These are phyloP conservation scores for Wickerhamiella sorbophila DNA, from an alignment of 805 yeast genomes.

Conservation along the genomic window DNA sequence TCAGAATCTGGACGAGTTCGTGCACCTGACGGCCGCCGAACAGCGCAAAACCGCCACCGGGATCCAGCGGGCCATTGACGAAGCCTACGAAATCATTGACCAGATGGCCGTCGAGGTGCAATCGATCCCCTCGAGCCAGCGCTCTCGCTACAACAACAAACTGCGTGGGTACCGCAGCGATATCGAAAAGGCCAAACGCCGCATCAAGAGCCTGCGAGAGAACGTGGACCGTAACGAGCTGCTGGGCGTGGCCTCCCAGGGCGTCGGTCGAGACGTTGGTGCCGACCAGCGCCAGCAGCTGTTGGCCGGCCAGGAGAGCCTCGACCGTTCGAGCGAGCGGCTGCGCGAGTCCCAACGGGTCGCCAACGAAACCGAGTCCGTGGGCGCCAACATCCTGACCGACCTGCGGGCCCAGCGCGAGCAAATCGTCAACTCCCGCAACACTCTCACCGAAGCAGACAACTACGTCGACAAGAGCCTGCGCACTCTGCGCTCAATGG, in stretches of 20 bases:
- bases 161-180: conserved; percentile 56
- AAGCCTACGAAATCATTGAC: conserved; percentile 65
- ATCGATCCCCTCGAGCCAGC: conserved; percentile 57
- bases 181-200: conserved; percentile 40
- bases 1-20: conserved; percentile 44
- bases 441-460: conserved; percentile 79
- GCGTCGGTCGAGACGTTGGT: conserved; percentile 18
- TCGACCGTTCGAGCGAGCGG: conserved; percentile 72
- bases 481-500: conserved; percentile 78
- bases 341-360: conserved; percentile 76
- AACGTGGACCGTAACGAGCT: conserved; percentile 57
- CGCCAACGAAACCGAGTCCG: conserved; percentile 81
- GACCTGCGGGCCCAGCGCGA: conserved; percentile 89
- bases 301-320: conserved; percentile 58
- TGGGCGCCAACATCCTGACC: conserved; percentile 80
- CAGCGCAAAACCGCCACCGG: conserved; percentile 20
- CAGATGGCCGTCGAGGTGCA: conserved; percentile 81
- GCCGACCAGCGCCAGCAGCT: conserved; percentile 71
- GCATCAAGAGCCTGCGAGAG: conserved; percentile 40
- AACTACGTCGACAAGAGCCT: conserved; percentile 81
- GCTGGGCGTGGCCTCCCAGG: conserved; percentile 41
- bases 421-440: conserved; percentile 74
- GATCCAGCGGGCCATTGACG: conserved; percentile 38
- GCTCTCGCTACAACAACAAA: conserved; percentile 61
- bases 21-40: conserved; percentile 31